Conservation (phyloP, 2,329 filamentous ascomycete species). For the Chrysoporthe cubensis region DNA sequence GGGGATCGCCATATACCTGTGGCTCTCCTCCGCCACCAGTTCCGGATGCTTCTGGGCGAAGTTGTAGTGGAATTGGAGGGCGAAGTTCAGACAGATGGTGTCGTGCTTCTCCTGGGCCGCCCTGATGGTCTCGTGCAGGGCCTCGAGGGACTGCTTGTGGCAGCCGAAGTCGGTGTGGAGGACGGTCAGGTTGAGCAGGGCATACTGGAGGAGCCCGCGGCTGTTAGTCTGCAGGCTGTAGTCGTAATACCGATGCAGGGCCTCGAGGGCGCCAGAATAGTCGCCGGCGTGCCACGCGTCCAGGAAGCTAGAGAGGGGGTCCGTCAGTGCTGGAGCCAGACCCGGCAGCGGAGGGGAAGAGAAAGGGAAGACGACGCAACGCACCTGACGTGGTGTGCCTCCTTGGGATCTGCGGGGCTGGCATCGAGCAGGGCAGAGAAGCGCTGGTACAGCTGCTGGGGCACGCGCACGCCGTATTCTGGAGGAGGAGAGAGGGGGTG, state of each 20-base stretch:
- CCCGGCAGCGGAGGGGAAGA: not conserved
- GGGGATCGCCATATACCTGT: conserved; percentile 69
- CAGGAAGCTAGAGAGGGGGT: conserved; percentile 65
- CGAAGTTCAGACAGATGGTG: conserved; percentile 90
- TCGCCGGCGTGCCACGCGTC: conserved; percentile 92
- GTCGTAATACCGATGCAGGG: conserved; percentile 93
- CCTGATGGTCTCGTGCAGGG: conserved; percentile 92
- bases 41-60: conserved; percentile 85
- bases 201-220: conserved; percentile 90
- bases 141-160: conserved; percentile 84
- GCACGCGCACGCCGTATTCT: conserved; percentile 79
- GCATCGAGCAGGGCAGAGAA: conserved; percentile 71
- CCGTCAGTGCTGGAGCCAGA: not conserved
- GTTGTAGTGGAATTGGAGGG: conserved; percentile 93
- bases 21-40: conserved; percentile 70
- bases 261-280: conserved; percentile 87
- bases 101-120: conserved; percentile 95
- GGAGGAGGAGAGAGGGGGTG: not conserved
- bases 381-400: conserved; percentile 76
- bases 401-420: conserved; percentile 69
- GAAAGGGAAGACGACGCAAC: conserved; percentile 21
- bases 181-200: conserved; percentile 88
- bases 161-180: conserved; percentile 95
- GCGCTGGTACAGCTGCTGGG: conserved; percentile 71
- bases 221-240: conserved; percentile 89